phyloP scores from a whole-genome alignment of 2,329 filamentous ascomycete species.

The Curvularia hawaiiensis region DNA sequence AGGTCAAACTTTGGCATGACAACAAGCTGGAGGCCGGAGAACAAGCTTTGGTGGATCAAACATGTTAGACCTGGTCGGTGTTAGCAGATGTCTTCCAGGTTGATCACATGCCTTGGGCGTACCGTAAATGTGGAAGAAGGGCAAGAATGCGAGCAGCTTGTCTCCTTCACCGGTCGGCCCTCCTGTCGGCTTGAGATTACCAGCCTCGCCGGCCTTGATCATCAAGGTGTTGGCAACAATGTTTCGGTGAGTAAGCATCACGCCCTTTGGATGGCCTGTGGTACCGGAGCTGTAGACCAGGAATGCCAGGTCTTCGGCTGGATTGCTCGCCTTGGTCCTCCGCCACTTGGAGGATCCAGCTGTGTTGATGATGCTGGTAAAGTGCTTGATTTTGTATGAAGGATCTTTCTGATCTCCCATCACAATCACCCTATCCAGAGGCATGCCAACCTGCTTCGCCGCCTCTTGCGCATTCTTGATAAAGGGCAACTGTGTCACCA shows the following conservation, averaged over 20 bases:
- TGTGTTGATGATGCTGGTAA: slow-evolving; percentile 70
- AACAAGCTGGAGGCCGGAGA: slow-evolving; percentile 68
- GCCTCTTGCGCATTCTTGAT: slow-evolving; percentile 70
- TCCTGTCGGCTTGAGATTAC: slow-evolving; percentile 63
- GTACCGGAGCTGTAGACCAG: slow-evolving; percentile 90
- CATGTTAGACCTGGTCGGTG: slow-evolving; percentile 65
- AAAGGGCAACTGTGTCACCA: slow-evolving; percentile 74
- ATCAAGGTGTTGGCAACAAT: slow-evolving; percentile 72
- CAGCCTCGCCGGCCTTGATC: slow-evolving; percentile 50
- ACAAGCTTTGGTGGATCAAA: slow-evolving; percentile 71
- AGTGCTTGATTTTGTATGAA: slow-evolving; percentile 68
- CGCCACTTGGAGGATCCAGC: slow-evolving; percentile 64
- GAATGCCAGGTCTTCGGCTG: slow-evolving; percentile 77
- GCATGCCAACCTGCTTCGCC: slow-evolving; percentile 71
- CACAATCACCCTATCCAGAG: slow-evolving; percentile 73
- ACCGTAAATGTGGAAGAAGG: slow-evolving; percentile 93
- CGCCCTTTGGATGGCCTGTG: slow-evolving; percentile 89
- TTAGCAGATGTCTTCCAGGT: slow-evolving; percentile 1
- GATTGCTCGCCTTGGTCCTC: slow-evolving; percentile 63
- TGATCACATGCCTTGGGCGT: slow-evolving; percentile 34
- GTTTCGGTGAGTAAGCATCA: slow-evolving; percentile 83
- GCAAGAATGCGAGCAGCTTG: slow-evolving; percentile 76
- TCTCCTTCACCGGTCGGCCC: slow-evolving; percentile 68
- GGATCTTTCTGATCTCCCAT: slow-evolving; percentile 73
- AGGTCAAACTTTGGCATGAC: slow-evolving; percentile 84